Percentiles rank a stretch among this genome's conserved stretches.
phyloP scores from a whole-genome alignment of 1,284 basidiomycete species.

The Stygiomarasmius scandens region DNA sequence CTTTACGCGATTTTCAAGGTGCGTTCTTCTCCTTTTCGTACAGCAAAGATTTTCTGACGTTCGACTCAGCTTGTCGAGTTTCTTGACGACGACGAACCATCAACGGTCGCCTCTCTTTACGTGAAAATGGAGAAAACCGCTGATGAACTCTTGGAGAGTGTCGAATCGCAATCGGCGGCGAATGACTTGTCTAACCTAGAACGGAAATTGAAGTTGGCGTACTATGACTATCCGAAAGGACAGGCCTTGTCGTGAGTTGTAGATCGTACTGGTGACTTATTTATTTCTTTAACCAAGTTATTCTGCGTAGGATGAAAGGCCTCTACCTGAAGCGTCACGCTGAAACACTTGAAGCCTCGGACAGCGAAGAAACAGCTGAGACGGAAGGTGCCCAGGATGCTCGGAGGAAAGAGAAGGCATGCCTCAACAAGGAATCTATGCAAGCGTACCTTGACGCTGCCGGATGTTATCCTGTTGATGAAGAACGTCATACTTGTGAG shows the following conservation, averaged over 20 bases:
- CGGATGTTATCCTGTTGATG: conserved; percentile 31
- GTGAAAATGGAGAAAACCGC: conserved; percentile 9
- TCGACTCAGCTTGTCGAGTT: background rate
- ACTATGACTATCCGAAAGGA: conserved; percentile 12
- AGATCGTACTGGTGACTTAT: too few species aligned
- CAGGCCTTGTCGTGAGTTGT: conserved; percentile 12
- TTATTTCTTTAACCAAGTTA: background rate
- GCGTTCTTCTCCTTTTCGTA: background rate
- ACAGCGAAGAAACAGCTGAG: background rate
- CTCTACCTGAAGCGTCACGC: too few species aligned
- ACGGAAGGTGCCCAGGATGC: too few species aligned
- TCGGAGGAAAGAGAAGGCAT: conserved; percentile 11
- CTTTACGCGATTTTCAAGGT: conserved; percentile 16
- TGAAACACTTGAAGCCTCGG: background rate
- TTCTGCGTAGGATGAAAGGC: background rate
- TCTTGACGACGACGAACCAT: background rate
- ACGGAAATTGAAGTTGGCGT: conserved; percentile 8
- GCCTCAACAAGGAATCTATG: conserved; percentile 17
- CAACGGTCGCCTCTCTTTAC: too few species aligned
- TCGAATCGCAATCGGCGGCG: conserved; percentile 2
- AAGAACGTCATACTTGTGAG: conserved; percentile 33
- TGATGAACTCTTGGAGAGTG: conserved; percentile 10
- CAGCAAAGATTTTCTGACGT: background rate
- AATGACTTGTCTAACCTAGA: background rate
- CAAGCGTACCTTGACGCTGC: conserved; percentile 31